Evolutionary conservation across 1,139 yeast species (phyloP).

Genomic region (Yamadazyma triangularis): DNA sequence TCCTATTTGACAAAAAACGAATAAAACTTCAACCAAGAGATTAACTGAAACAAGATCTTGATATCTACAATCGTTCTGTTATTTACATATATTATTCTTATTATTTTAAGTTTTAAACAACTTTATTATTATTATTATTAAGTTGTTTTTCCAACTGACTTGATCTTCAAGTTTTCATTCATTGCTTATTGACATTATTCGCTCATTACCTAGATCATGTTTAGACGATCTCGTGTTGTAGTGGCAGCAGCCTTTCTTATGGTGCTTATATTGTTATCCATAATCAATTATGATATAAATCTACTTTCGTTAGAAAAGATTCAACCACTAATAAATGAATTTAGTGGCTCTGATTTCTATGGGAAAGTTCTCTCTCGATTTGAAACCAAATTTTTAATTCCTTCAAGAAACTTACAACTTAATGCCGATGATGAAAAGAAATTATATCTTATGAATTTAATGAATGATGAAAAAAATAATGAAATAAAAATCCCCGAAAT

Average conservation of each 20-base stretch:
- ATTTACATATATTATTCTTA: too few relatives aligned
- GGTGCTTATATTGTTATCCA: conserved; percentile 3
- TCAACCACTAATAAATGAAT: background rate
- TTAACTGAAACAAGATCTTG: too few relatives aligned
- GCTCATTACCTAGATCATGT: conserved; percentile 4
- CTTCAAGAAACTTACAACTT: conserved; percentile 1
- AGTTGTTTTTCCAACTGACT: too few relatives aligned
- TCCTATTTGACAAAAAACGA: too few relatives aligned
- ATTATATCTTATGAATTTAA: conserved; percentile 4
- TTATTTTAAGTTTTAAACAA: too few relatives aligned
- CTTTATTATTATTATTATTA: too few relatives aligned
- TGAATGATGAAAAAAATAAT: conserved; percentile 1
- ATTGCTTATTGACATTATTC: too few relatives aligned
- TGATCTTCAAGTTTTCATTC: too few relatives aligned
- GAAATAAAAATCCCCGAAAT: conserved; percentile 3
- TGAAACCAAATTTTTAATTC: conserved; percentile 1
- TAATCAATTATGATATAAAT: background rate
- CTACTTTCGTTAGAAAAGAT: background rate
- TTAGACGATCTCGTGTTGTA: conserved; percentile 18
- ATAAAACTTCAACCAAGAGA: too few relatives aligned
- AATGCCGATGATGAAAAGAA: conserved; percentile 1
- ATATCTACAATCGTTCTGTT: too few relatives aligned
- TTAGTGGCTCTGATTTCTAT: background rate
- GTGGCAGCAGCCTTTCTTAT: conserved; percentile 12
- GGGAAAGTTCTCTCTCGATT: background rate